phyloP scores from a whole-genome alignment of 306 rosid species.

The Lupinus albus region DNA sequence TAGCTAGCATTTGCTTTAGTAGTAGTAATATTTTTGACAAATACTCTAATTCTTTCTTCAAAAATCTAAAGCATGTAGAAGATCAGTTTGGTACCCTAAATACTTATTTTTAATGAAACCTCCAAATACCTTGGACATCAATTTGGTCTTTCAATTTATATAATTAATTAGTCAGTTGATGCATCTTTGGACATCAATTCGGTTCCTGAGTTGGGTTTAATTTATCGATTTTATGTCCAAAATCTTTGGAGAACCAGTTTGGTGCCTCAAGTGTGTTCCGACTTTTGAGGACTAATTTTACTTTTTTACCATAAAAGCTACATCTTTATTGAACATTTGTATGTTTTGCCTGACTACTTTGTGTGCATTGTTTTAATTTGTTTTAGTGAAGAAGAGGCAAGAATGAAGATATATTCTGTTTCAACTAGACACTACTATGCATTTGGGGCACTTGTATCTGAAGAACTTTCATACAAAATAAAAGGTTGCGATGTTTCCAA shows the following conservation, averaged over 20 bases:
- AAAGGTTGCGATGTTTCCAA: constrained; percentile 56
- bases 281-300: no score
- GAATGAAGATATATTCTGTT: constrained; percentile 93
- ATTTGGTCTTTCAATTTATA: not conserved
- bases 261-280: not conserved
- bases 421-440: constrained; percentile 88
- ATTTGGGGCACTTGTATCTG: constrained; percentile 86
- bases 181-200: not conserved
- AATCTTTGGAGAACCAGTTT: not conserved
- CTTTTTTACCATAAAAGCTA: no score
- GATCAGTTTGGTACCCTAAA: not conserved
- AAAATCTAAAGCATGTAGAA: no score
- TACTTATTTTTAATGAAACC: no score
- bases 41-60: not conserved
- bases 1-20: no score
- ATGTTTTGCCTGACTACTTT: not conserved
- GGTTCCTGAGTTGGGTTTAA: not conserved
- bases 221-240: not conserved
- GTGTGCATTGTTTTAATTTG: not conserved
- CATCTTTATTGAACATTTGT: not conserved
- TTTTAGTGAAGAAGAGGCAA: constrained; percentile 84
- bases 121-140: not conserved
- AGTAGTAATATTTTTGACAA: no score
- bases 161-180: not conserved
- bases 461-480: constrained; percentile 74